Evolutionary conservation across 768 basidiomycete genomes (phyloP), one percentile per base, ranked within the genome.

Genomic region (Calvatia gigantea): DNA sequence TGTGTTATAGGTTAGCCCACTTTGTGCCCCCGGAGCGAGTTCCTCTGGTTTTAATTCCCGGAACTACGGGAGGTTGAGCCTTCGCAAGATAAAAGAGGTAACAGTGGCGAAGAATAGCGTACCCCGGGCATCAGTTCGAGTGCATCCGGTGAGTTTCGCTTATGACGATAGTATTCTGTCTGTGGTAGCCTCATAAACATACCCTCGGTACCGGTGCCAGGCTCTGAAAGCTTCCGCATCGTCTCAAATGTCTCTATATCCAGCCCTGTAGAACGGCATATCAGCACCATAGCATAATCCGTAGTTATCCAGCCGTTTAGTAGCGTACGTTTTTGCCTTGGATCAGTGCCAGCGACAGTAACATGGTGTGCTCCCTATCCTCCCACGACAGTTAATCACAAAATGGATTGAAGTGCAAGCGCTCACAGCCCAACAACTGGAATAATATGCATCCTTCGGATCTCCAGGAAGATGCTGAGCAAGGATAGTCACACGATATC

Each of bases 371-470:
- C 87, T 15, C 86, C 87, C 87, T 87, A 37, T 14, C 28, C 8
- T 19, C 5, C 27, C 39, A 9, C 31, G 27, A 14, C 45, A 2
- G 25, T 21, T 19, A 28, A 8, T 6, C 27, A 21, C 17, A 28
- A 38, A 25, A 15, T 46, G 31, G 14, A 25, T 11, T n/a, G 19
- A 5, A 19, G 7, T 38, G 6, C 19, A 37, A 14, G 15, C 9
- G 71, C 82, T 56, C 51, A 85, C 86, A n/a, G 87, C 87, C 84
- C 85, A 88, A 29, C 79, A 78, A 56, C 82, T 85, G 2, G 87
- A 83, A 63, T 85, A 88, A 39, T 77, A 73, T 58, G 85, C 78
- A 23, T 68, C 74, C 65, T 83, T 65, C 6, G 61, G 64, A 45
- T 67, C 64, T 1, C 60, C 61, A 17, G 63, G 66, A 15, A 62